Percentiles rank a stretch among this genome's conserved stretches.
These are phyloP conservation scores for Cyberlindnera samutprakarnensis DNA, from an alignment of 805 yeast species.

Conservation along the genomic window DNA sequence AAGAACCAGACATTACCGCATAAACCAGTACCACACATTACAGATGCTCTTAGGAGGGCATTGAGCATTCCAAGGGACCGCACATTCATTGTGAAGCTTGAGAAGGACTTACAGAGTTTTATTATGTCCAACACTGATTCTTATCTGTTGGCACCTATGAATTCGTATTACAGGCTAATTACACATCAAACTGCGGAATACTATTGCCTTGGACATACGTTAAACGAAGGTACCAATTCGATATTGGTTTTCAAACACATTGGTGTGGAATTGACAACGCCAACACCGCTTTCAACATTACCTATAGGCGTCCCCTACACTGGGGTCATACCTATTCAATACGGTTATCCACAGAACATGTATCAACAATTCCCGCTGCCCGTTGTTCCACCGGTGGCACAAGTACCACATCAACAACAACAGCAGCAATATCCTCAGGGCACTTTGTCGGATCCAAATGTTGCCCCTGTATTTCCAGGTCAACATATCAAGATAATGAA, in stretches of 20 bases:
- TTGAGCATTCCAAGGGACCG: constrained; percentile 40
- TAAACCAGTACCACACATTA: neutral
- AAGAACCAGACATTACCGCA: no score
- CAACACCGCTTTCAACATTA: constrained; percentile 12
- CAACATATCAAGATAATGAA: constrained; percentile 21
- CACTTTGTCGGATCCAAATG: neutral
- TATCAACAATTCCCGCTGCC: no score
- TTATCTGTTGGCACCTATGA: constrained; percentile 39
- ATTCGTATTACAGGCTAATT: constrained; percentile 60
- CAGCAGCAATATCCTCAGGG: neutral
- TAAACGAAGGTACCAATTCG: constrained; percentile 42
- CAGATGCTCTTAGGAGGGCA: constrained; percentile 29
- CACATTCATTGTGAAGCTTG: constrained; percentile 41
- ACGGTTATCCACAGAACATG: no score
- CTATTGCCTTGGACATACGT: constrained; percentile 50
- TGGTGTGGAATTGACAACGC: constrained; percentile 14
- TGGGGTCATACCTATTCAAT: constrained; percentile 3
- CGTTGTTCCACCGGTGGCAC: constrained; percentile 8
- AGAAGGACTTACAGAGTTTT: constrained; percentile 38
- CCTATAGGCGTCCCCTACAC: constrained; percentile 5
- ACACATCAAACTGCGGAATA: constrained; percentile 68
- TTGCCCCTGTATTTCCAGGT: neutral
- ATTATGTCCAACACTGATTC: constrained; percentile 32
- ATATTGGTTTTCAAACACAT: constrained; percentile 33
- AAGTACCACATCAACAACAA: neutral